phyloP scores from a whole-genome alignment of 257 asterid genomes.

The Marsdenia floribunda region DNA sequence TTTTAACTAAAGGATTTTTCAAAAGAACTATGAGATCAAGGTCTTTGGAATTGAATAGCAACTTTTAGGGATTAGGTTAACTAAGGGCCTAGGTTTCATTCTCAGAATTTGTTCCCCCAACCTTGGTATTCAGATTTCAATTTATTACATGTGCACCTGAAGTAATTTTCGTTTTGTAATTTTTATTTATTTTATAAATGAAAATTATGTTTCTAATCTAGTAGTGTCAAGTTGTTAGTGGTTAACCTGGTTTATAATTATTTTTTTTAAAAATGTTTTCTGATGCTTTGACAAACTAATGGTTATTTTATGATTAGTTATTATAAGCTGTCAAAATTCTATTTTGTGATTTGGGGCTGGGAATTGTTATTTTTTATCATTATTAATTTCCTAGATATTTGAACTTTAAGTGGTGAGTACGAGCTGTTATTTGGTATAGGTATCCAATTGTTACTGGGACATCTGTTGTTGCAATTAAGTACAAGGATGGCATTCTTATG shows the following conservation, averaged over 20 bases:
- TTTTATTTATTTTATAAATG: no score
- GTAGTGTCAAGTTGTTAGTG: no score
- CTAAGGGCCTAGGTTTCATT: neutral
- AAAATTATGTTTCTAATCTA: no score
- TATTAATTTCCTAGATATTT: neutral
- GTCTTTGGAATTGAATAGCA: neutral
- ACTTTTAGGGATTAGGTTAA: neutral
- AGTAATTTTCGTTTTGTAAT: no score
- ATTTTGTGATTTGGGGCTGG: neutral
- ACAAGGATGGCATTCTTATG: conserved; percentile 89
- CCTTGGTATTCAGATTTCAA: neutral
- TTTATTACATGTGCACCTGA: no score
- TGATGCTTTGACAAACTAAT: no score
- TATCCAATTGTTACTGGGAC: conserved; percentile 91
- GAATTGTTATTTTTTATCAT: neutral
- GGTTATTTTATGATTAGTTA: no score
- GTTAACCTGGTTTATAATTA: no score
- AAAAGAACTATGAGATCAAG: neutral
- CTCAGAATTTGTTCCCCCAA: neutral
- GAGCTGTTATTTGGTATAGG: conserved; percentile 31
- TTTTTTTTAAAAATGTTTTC: no score
- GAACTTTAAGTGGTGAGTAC: conserved; percentile 3
- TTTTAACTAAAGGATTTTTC: conserved; percentile 17
- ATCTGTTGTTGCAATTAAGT: conserved; percentile 84
- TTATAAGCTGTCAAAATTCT: neutral